Evolutionary conservation across 2,329 filamentous ascomycete genomes (phyloP), one percentile per base, ranked within the genome.

Genomic region (Sporothrix protearum): DNA sequence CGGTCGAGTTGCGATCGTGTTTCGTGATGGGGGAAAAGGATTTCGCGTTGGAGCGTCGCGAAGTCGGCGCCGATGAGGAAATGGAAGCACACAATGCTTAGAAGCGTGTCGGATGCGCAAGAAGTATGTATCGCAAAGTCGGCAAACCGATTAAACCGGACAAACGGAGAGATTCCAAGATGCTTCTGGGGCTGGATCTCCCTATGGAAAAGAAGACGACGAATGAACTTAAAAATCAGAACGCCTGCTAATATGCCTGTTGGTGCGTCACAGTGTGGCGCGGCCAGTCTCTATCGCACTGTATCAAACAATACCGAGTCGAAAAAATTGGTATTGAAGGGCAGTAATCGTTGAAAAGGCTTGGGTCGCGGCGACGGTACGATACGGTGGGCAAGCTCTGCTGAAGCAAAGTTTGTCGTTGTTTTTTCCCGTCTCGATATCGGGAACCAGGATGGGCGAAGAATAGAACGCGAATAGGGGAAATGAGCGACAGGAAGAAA

Each of bases 401-500:
- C 5, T 12, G 53, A 55, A 49, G 61, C 22, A 49, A 49, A 25
- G 59, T 16, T 45, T 47, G 68, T 47, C 47, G 47, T 53, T 49
- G 47, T 33, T 64, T 42, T 42, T 67, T 47, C 28, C 47, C 7
- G n/a, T 68, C 30, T 22, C 16, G 33, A 36, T 57, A 69, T 59
- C 25, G n/a, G 22, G 25, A 19, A 39, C 25, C 39, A n/a, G 36
- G 55, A 70, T 36, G 59, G 55, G 59, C 14, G 51, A 49, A 59
- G 42, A 28, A n/a, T 28, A 64, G 33, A 69, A n/a, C 28, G 45
- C 33, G 68, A 57, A 39, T 47, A 36, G 33, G 57, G 66, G 42
- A 71, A 71, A 71, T 49, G 71, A 71, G 30, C 55, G 71, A 69
- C 71, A 39, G 57, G 55, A 71, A 71, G 36, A 22, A 42, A 47